A percentile compares a stretch with the other conserved stretches of the same genome.
These are phyloP conservation scores for Triticum urartu DNA, from an alignment of 176 grass and related monocot species.

Conservation along the genomic window DNA sequence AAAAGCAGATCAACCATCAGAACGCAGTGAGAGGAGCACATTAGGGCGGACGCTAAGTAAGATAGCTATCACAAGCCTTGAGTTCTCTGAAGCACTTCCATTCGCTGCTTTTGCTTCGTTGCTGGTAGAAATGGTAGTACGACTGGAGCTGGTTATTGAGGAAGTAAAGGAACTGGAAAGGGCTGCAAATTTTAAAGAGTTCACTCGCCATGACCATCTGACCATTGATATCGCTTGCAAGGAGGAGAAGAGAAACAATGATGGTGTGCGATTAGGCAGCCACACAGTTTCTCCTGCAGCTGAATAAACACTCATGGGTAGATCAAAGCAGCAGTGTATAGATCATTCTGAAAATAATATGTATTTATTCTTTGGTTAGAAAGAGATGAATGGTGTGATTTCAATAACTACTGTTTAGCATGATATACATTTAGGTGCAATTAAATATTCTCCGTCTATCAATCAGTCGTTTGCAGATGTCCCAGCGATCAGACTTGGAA, in stretches of 20 bases:
- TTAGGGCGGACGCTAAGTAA: conserved; percentile 78
- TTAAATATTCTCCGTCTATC: background rate
- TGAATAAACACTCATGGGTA: conserved; percentile 28
- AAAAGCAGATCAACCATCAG: conserved; percentile 22
- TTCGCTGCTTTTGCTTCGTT: conserved; percentile 88
- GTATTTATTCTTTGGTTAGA: conserved; percentile 11
- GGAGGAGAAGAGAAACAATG: conserved; percentile 38
- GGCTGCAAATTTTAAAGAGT: conserved; percentile 80
- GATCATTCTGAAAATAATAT: background rate
- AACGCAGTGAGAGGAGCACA: conserved; percentile 27
- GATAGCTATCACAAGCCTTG: conserved; percentile 72
- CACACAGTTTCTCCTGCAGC: conserved; percentile 39
- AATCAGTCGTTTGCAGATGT: background rate
- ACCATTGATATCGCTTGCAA: conserved; percentile 45
- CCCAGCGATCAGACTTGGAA: background rate
- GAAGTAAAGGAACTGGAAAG: conserved; percentile 71
- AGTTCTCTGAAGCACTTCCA: conserved; percentile 87
- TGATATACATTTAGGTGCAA: background rate
- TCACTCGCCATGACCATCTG: conserved; percentile 40
- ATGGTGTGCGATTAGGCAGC: conserved; percentile 25
- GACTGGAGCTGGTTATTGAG: conserved; percentile 88
- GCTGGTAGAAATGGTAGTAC: conserved; percentile 88
- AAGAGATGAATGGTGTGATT: background rate
- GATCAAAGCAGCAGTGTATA: background rate
- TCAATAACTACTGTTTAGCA: conserved; percentile 7